These are phyloP conservation scores for Spinellus fusiger DNA, from an alignment of 192 early-diverging fungal genomes.

Conservation along the genomic window DNA sequence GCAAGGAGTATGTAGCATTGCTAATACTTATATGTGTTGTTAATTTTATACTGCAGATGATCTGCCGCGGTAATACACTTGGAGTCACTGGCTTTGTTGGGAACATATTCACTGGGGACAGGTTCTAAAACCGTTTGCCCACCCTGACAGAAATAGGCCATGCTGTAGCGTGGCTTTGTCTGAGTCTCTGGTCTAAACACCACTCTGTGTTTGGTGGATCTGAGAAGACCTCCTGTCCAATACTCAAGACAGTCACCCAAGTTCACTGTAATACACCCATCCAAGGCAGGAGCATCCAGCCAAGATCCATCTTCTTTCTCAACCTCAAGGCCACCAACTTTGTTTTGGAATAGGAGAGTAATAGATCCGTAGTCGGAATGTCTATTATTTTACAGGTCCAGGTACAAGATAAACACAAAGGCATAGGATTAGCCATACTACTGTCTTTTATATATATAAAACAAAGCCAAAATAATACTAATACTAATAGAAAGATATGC, in stretches of 20 bases:
- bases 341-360: constrained; percentile 56
- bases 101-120: constrained; percentile 29
- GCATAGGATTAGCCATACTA: too few relatives aligned
- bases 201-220: constrained; percentile 54
- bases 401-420: too few relatives aligned
- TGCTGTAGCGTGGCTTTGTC: constrained; percentile 37
- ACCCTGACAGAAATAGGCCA: constrained; percentile 49
- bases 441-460: too few relatives aligned
- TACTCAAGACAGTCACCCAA: constrained; percentile 49
- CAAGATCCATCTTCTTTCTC: constrained; percentile 28
- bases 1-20: too few relatives aligned
- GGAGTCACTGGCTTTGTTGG: constrained; percentile 7
- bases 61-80: not conserved
- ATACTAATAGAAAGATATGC: too few relatives aligned
- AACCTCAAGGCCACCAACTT: constrained; percentile 44
- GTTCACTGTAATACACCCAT: constrained; percentile 46
- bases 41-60: not conserved
- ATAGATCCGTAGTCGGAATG: constrained; percentile 59
- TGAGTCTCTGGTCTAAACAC: constrained; percentile 35
- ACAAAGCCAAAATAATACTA: not conserved
- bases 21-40: too few relatives aligned
- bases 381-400: too few relatives aligned
- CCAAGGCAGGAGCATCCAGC: constrained; percentile 48
- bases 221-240: constrained; percentile 49
- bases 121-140: constrained; percentile 25